phyloP scores from a whole-genome alignment of 2,329 filamentous ascomycete genomes.

The Exophiala alcalophila region DNA sequence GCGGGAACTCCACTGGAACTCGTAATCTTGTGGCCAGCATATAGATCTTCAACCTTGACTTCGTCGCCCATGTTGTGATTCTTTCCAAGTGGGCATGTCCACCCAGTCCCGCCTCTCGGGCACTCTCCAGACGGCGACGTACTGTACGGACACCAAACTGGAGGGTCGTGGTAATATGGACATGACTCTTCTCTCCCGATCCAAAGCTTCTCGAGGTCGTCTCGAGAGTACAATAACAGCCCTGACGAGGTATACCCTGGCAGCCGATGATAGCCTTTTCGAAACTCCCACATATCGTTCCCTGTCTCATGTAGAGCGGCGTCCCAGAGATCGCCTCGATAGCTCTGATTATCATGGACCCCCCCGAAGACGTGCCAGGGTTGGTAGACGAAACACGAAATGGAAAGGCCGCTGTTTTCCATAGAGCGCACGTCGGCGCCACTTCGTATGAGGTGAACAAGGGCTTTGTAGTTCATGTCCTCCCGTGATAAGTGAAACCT shows the following conservation, averaged over 20 bases:
- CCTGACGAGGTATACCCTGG: neutral
- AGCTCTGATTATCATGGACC: no score
- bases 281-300: neutral
- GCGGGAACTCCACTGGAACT: no score
- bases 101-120: neutral
- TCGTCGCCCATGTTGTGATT: no score
- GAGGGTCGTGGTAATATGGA: slow-evolving; percentile 3
- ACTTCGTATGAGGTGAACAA: neutral
- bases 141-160: slow-evolving; percentile 2
- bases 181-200: slow-evolving; percentile 1
- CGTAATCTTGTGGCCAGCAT: no score
- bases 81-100: no score
- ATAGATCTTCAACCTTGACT: no score
- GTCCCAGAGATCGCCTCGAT: slow-evolving; percentile 1
- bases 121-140: neutral
- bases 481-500: no score
- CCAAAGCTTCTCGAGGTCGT: neutral
- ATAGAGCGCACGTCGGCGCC: slow-evolving; percentile 1
- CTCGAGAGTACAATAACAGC: neutral
- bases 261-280: neutral
- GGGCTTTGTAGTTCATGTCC: no score
- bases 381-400: neutral
- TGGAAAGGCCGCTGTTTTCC: neutral
- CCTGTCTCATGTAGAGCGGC: neutral
- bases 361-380: no score